Conservation (phyloP, 2,329 filamentous ascomycete genomes). For the Penicillium brasilianum region DNA sequence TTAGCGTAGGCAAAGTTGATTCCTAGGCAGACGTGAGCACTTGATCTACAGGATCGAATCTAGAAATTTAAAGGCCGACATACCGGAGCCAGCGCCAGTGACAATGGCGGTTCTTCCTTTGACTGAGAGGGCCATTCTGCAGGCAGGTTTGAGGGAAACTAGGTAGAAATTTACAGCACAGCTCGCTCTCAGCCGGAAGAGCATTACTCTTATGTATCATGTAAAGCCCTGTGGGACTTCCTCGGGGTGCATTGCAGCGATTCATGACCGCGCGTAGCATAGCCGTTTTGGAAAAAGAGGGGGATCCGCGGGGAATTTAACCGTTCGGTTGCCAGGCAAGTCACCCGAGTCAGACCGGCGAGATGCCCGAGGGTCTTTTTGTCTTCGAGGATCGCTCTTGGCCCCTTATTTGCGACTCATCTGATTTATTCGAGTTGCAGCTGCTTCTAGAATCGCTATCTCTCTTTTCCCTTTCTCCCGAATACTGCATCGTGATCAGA, state of each 20-base stretch:
- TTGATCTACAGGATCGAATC: not conserved
- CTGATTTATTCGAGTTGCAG: not conserved
- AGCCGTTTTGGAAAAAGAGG: conserved; percentile 23
- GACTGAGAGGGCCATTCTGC: conserved; percentile 47
- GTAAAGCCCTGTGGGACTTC: conserved; percentile 16
- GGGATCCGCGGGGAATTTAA: conserved; percentile 17
- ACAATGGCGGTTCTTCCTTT: conserved; percentile 58
- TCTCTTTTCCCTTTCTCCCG: not conserved
- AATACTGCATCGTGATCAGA: conserved; percentile 1
- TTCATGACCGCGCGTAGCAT: conserved; percentile 18
- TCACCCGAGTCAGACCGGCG: conserved; percentile 20
- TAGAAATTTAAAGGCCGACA: conserved; percentile 17
- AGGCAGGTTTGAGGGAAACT: not conserved
- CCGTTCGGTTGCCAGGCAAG: conserved; percentile 15
- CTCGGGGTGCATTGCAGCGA: conserved; percentile 21
- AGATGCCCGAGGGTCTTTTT: conserved; percentile 15
- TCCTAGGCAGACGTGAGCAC: conserved; percentile 36
- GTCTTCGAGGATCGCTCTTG: not conserved
- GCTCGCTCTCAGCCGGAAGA: conserved; percentile 2
- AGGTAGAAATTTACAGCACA: not conserved
- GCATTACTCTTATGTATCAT: conserved; percentile 15
- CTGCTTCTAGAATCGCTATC: no score
- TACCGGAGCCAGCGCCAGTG: conserved; percentile 61
- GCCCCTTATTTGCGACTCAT: not conserved
- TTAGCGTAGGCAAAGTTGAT: conserved; percentile 54